Conservation (phyloP, 2,329 filamentous ascomycete genomes). For the Aspergillus sp. region DNA sequence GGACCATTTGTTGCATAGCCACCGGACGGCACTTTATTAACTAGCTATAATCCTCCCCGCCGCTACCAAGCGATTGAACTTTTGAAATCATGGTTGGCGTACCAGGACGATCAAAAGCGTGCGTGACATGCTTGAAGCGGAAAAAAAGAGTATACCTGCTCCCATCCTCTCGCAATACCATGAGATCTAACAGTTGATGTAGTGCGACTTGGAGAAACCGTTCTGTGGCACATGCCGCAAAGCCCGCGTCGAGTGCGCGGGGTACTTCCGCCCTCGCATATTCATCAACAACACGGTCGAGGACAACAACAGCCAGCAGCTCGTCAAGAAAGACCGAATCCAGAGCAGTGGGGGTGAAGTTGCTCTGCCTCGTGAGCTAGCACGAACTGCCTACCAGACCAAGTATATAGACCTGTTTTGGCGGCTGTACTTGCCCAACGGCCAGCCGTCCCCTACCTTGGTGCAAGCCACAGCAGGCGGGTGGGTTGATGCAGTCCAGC, state of each 20-base stretch:
- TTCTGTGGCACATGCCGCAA: conserved; percentile 9
- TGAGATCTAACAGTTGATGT: neutral
- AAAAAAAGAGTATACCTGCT: conserved; percentile 4
- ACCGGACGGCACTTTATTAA: neutral
- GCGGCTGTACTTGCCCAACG: conserved; percentile 8
- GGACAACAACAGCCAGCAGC: neutral
- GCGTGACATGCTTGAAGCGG: conserved; percentile 9
- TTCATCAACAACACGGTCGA: conserved; percentile 10
- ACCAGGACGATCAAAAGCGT: conserved; percentile 10
- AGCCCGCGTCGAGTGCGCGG: conserved; percentile 10
- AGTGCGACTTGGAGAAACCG: conserved; percentile 9
- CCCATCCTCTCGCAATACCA: neutral
- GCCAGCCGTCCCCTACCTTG: neutral
- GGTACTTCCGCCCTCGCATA: conserved; percentile 8
- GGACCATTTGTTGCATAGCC: conserved; percentile 1
- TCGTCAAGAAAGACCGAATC: neutral
- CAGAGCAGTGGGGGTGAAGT: neutral
- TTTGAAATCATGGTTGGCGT: conserved; percentile 7
- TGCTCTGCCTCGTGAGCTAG: neutral
- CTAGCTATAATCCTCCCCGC: too few relatives aligned
- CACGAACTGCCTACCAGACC: conserved; percentile 3
- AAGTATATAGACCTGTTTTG: conserved; percentile 11
- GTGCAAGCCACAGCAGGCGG: neutral
- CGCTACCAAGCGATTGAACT: neutral
- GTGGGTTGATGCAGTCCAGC: conserved; percentile 4